Base-by-base conservation (phyloP, 1,139 yeast genomes). In the Debaryomyces coudertii region DNA sequence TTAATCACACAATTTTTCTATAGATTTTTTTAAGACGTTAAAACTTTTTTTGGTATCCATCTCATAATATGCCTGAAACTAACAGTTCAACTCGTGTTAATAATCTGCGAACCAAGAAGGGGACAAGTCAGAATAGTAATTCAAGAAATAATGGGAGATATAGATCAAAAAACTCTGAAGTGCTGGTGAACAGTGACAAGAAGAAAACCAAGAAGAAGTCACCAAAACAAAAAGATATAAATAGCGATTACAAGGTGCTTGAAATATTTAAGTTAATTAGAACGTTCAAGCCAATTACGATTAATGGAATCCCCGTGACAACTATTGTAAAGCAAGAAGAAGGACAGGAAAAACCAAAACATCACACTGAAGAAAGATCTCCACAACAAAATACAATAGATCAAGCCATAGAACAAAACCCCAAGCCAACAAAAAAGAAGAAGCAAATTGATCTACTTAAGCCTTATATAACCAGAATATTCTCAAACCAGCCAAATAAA, bases 301-400 rank as follows among this genome's bases (percentile, higher is more conserved):
- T 71, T 12, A 71, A 70, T 49, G 75, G 75, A 0, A 52, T 60
- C 1, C 60, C 68, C 2, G 43, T 66, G 8, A 46, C 57, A 29
- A 47, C 48, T 2, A 51, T 67, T 8, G 46, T 58, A 14, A 53
- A 58, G 16, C 57, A 56, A 39, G 49, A 52, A 12, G 49, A 50
- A 42, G 45, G 51, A 30, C 48, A 44, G 28, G 50, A 51, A 14
- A 44, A 46, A 20, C 45, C 42, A 30, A 48, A 52, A 18, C 47
- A 49, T 14, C 25, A 39, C 9, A 22, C 45, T 7, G 49, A 53
- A 7, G 41, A 44, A 51, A 51, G 27, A 9, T 4, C 16, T n/a
- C 27, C 30, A 9, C 23, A 47, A 25, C 48, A 47, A 15, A 18
- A 8, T 7, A 33, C 22, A 14, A 34, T 14, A 4, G 25, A 12